These are phyloP conservation scores for Coemansia sp. DNA, from an alignment of 192 early-diverging fungal species.

Conservation along the genomic window DNA sequence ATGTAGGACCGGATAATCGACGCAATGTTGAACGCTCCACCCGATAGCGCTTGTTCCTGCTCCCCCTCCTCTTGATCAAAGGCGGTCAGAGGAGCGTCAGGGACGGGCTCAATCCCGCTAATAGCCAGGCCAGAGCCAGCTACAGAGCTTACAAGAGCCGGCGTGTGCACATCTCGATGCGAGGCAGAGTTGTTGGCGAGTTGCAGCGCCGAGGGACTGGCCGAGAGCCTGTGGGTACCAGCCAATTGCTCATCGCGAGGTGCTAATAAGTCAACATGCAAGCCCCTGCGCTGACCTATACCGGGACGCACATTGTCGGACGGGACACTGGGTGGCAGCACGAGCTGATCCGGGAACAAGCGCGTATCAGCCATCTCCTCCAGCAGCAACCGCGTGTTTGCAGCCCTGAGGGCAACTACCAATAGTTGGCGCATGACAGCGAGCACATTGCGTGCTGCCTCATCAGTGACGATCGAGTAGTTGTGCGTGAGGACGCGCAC, in stretches of 20 bases:
- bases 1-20: constrained; percentile 40
- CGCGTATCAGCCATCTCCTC: constrained; percentile 55
- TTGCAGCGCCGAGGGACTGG: constrained; percentile 12
- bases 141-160: background rate
- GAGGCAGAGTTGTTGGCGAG: background rate
- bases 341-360: constrained; percentile 39
- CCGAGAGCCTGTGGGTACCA: background rate
- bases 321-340: constrained; percentile 20
- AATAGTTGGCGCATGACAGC: constrained; percentile 52
- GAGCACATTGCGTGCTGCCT: constrained; percentile 48
- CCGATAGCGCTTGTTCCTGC: background rate
- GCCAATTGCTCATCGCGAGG: constrained; percentile 21
- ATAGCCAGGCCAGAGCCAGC: constrained; percentile 5
- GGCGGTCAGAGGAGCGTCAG: background rate
- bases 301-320: background rate
- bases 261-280: constrained; percentile 16
- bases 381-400: constrained; percentile 52
- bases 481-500: constrained; percentile 57
- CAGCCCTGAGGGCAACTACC: constrained; percentile 47
- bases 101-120: background rate
- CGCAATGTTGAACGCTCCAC: constrained; percentile 39
- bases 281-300: background rate
- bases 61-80: background rate
- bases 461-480: constrained; percentile 46
- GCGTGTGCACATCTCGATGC: background rate